A percentile compares a stretch with the other conserved stretches of the same genome.
These are phyloP conservation scores for Trichoderma virens DNA, from an alignment of 495 filamentous ascomycete genomes.

Conservation along the genomic window DNA sequence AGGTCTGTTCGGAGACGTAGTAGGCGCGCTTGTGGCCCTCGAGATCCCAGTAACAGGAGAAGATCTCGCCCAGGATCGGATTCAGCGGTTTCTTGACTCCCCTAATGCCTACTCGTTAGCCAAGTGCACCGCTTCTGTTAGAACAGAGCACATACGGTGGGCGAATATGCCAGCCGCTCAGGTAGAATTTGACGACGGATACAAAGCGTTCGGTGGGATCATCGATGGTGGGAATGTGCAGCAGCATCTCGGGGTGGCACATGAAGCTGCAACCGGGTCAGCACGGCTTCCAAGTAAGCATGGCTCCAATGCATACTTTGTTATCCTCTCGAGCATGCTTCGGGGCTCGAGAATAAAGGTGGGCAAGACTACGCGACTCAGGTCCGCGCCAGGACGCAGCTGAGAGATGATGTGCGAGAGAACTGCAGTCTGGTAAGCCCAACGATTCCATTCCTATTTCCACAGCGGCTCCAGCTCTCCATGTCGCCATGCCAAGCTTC, in stretches of 20 bases:
- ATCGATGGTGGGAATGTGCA: slow-evolving; percentile 78
- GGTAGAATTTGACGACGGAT: slow-evolving; percentile 92
- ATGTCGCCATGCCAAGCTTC: neutral
- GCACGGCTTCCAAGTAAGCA: neutral
- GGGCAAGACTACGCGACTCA: slow-evolving; percentile 87
- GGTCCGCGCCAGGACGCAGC: slow-evolving; percentile 86
- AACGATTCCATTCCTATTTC: neutral
- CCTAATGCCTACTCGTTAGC: slow-evolving; percentile 37
- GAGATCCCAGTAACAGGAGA: slow-evolving; percentile 94
- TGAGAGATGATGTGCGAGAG: slow-evolving; percentile 95
- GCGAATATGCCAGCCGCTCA: slow-evolving; percentile 98
- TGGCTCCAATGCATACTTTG: slow-evolving; percentile 58
- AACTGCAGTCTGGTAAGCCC: slow-evolving; percentile 40
- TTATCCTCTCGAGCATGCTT: slow-evolving; percentile 97
- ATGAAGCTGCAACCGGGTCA: slow-evolving; percentile 68
- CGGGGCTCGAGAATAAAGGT: slow-evolving; percentile 97
- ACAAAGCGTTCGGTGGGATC: slow-evolving; percentile 90
- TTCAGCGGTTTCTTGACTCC: slow-evolving; percentile 99
- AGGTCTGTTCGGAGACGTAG: slow-evolving; percentile 90
- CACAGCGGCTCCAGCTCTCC: neutral
- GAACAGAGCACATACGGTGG: slow-evolving; percentile 62
- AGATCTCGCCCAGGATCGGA: slow-evolving; percentile 91
- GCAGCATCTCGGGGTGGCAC: slow-evolving; percentile 94
- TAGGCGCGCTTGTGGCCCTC: slow-evolving; percentile 71
- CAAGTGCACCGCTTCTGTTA: neutral